These are phyloP conservation scores for Ballota nigra DNA, from an alignment of 257 asterid genomes.

Conservation along the genomic window DNA sequence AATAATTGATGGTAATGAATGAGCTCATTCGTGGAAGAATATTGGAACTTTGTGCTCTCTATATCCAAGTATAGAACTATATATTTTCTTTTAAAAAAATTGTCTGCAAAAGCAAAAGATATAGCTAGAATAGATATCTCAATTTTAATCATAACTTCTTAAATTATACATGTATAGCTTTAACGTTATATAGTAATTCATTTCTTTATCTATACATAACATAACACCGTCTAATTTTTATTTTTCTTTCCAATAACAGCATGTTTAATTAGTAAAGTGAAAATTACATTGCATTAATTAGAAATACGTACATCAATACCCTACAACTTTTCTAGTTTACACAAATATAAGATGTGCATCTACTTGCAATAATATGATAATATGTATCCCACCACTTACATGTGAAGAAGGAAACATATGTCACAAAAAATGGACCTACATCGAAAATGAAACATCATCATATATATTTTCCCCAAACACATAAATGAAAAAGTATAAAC, in stretches of 20 bases:
- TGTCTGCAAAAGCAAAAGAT: not conserved
- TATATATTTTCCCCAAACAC: not conserved
- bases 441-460: conserved; percentile 1
- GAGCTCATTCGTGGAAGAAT: not conserved
- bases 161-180: not conserved
- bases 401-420: not conserved
- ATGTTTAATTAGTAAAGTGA: not conserved
- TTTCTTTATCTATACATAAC: not conserved
- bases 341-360: not conserved
- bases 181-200: too few relatives aligned
- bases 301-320: not conserved
- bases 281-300: not conserved
- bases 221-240: too few relatives aligned
- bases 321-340: not conserved
- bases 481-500: not conserved
- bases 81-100: not conserved
- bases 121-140: not conserved
- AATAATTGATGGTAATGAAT: conserved; percentile 17
- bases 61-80: not conserved
- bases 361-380: not conserved
- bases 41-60: not conserved
- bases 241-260: too few relatives aligned
- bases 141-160: not conserved
- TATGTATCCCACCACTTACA: not conserved
- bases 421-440: not conserved